A percentile compares a stretch with the other conserved stretches of the same genome.
These are phyloP conservation scores for Populus davidiana DNA, from an alignment of 345 rosid species.

Conservation along the genomic window DNA sequence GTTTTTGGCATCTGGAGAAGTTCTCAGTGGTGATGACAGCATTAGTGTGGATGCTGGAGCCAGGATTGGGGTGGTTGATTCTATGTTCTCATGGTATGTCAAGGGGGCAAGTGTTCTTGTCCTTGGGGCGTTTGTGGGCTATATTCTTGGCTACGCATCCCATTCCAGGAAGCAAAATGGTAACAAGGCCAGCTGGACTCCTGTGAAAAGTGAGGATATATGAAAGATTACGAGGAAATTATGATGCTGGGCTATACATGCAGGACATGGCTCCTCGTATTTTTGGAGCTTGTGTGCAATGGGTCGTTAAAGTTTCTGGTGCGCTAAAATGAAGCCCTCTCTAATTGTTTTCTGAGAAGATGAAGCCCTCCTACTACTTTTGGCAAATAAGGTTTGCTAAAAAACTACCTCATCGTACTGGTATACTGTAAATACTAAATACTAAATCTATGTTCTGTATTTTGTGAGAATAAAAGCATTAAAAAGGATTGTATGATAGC, in stretches of 20 bases:
- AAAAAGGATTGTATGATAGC: too few species aligned
- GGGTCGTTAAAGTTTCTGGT: neutral
- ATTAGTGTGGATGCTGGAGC: conserved; percentile 7
- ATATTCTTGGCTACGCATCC: conserved; percentile 57
- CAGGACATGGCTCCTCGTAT: neutral
- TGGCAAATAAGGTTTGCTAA: neutral
- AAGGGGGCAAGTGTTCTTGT: conserved; percentile 67
- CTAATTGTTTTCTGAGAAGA: neutral
- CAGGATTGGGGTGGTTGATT: conserved; percentile 20
- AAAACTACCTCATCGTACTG: neutral
- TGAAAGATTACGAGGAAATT: conserved; percentile 23
- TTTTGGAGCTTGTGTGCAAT: neutral
- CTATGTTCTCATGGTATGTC: conserved; percentile 45
- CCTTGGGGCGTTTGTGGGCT: conserved; percentile 66
- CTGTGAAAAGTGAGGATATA: conserved; percentile 53
- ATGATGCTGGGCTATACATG: neutral
- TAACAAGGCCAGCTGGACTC: conserved; percentile 49
- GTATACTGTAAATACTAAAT: neutral
- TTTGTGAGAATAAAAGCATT: neutral
- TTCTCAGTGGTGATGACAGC: conserved; percentile 39
- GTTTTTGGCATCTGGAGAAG: conserved; percentile 71
- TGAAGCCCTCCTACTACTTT: neutral
- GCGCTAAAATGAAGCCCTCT: neutral
- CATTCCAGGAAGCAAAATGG: conserved; percentile 45
- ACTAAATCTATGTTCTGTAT: neutral